Conservation (phyloP, 495 filamentous ascomycete genomes). For the Aspergillus saccharolyticus region DNA sequence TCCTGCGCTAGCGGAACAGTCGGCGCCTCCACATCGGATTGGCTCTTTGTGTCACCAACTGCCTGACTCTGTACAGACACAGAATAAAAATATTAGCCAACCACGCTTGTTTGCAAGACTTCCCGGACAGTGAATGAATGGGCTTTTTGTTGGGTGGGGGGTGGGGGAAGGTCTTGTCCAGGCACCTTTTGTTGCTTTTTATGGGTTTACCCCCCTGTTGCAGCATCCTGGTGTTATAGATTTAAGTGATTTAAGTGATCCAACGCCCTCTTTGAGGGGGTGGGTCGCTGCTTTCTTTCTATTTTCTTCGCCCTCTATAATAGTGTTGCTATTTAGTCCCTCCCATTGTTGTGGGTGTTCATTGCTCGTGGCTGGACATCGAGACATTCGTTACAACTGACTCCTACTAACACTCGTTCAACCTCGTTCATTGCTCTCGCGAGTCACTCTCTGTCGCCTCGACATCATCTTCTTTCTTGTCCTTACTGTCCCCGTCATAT, state of each 20-base stretch:
- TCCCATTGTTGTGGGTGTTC: slow-evolving; percentile 11
- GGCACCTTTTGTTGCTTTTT: slow-evolving; percentile 8
- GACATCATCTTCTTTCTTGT: slow-evolving; percentile 1
- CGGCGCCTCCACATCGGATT: not conserved
- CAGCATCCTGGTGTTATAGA: slow-evolving; percentile 1
- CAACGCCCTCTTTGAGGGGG: not conserved
- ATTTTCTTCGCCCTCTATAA: slow-evolving; percentile 2
- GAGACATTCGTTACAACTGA: slow-evolving; percentile 9
- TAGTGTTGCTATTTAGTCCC: slow-evolving; percentile 27
- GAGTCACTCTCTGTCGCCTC: not conserved
- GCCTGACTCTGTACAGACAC: not conserved
- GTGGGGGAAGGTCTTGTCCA: not conserved
- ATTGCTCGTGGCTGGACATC: slow-evolving; percentile 3
- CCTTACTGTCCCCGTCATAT: not conserved
- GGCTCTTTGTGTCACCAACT: slow-evolving; percentile 1
- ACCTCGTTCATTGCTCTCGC: not conserved
- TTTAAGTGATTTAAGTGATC: slow-evolving; percentile 1
- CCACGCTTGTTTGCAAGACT: not conserved
- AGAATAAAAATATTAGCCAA: not conserved
- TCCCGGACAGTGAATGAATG: not conserved
- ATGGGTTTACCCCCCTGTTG: slow-evolving; percentile 1
- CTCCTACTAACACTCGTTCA: slow-evolving; percentile 4
- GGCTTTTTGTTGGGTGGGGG: too few species aligned
- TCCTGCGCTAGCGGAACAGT: slow-evolving; percentile 23
- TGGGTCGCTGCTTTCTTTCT: slow-evolving; percentile 1